Evolutionary conservation across 2,329 filamentous ascomycete genomes (phyloP), one percentile per base, ranked within the genome.

Genomic region (Knoxdaviesia proteae): DNA sequence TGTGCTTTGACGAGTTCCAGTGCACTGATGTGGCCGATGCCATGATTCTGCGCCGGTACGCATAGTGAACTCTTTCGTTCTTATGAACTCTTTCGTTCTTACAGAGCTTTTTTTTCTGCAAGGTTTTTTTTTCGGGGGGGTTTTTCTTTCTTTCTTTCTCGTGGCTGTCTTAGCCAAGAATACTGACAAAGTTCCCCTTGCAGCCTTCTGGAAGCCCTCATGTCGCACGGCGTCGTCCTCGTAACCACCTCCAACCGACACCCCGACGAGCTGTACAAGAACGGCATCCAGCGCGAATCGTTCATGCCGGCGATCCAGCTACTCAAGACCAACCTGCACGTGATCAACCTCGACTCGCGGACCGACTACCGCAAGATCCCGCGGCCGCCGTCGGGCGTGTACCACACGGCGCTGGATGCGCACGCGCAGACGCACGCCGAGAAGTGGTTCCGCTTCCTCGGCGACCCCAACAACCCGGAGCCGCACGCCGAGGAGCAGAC

Each of bases 1-100:
- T 98, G 36, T 98, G 90, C 59, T 98, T 98, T 56, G 90, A 98
- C 59, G 90, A 98, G 63, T 98, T 98, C 55, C 90, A 98, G 57
- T 94, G 87, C 56, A 98, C 90, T 36, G 90, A 98, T 60, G 88
- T 98, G 33, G 90, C 90, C 10, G 88, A 96, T 62, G 90, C 90
- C 51, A 98, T 98, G 90, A 98, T 98, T 52, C 58, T 98, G 50
- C 72, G 90, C 52, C 71, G 83, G 67, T 77, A 58, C 40, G 58
- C 46, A 20, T 20, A 20, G 20, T 20, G 20, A 20, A 20, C 20
- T 20, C 20, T 20, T 20, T 20, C 11, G 34, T 35, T 10, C 8
- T 30, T 6, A 20, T 20, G 20, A 20, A 20, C 20, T 20, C 20
- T 20, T 20, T 20, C 11, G 34, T 35, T 10, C 8, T 30, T 6